These are phyloP conservation scores for Artemisia tridentata DNA, from an alignment of 129 eudicot species.

Conservation along the genomic window DNA sequence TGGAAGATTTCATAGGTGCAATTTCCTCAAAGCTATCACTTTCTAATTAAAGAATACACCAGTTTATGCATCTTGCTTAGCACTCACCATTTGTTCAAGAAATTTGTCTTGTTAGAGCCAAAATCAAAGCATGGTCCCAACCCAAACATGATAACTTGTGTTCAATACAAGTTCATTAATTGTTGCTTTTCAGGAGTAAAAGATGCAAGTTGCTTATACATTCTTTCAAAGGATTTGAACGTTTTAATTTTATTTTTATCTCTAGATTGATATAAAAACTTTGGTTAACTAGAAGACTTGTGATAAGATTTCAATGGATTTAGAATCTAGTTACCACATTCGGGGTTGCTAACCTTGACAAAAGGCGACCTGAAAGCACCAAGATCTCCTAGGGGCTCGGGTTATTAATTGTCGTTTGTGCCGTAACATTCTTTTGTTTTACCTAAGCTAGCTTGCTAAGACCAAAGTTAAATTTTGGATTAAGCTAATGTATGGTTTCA, in stretches of 20 bases:
- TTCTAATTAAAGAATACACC: conserved; percentile 46
- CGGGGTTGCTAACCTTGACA: conserved; percentile 11
- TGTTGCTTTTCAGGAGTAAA: conserved; percentile 10
- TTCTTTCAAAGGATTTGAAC: conserved; percentile 1
- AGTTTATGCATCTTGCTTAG: conserved; percentile 38
- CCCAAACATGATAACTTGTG: conserved; percentile 29
- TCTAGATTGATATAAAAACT: too few species aligned
- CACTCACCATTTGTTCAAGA: conserved; percentile 37
- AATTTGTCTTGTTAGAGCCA: conserved; percentile 33
- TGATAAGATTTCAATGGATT: conserved; percentile 9
- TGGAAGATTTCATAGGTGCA: conserved; percentile 29
- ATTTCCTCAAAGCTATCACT: conserved; percentile 29
- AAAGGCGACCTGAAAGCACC: conserved; percentile 22
- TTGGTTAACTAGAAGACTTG: background rate
- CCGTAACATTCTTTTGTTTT: conserved; percentile 1
- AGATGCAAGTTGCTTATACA: background rate
- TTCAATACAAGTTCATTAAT: background rate
- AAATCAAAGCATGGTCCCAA: conserved; percentile 43
- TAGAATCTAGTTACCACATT: conserved; percentile 39
- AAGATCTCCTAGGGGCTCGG: conserved; percentile 38
- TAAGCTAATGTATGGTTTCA: conserved; percentile 46
- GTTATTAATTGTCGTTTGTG: conserved; percentile 5
- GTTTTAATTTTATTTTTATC: background rate
- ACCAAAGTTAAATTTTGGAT: conserved; percentile 64
- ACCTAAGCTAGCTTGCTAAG: conserved; percentile 18